Conservation (phyloP, 1,284 basidiomycete genomes). For the Rhodotorula sp. region DNA sequence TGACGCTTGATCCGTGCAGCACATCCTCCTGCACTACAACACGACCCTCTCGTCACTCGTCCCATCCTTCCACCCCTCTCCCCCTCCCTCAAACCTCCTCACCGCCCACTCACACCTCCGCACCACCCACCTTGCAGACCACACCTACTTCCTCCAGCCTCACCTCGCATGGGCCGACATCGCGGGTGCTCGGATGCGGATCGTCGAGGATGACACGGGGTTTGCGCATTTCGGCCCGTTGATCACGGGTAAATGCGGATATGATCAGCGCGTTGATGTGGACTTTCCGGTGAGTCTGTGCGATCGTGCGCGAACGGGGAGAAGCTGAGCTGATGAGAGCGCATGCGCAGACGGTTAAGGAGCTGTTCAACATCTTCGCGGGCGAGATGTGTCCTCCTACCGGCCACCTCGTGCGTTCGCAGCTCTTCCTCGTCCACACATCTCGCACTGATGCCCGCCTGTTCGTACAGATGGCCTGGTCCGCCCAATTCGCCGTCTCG, state of each 20-base stretch:
- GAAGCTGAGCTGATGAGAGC: not conserved
- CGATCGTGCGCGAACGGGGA: too few relatives aligned
- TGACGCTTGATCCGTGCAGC: constrained; percentile 3
- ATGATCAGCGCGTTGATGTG: constrained; percentile 20
- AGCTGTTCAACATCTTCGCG: constrained; percentile 40
- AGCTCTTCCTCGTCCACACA: not conserved
- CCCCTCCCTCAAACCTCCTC: not conserved
- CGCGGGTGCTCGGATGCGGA: constrained; percentile 46
- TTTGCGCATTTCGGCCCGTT: constrained; percentile 44
- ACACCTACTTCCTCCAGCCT: constrained; percentile 50
- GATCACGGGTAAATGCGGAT: constrained; percentile 21
- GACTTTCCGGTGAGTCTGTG: constrained; percentile 9
- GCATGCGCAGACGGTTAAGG: constrained; percentile 8
- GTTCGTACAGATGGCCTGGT: constrained; percentile 22
- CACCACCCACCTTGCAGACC: constrained; percentile 38
- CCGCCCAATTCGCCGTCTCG: constrained; percentile 38
- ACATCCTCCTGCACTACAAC: constrained; percentile 38
- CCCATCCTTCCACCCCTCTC: not conserved
- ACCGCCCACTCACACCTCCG: constrained; percentile 1
- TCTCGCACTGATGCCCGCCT: not conserved
- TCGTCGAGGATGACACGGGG: constrained; percentile 42
- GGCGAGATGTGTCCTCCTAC: constrained; percentile 39
- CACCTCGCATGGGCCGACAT: constrained; percentile 50
- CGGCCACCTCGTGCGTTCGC: constrained; percentile 26
- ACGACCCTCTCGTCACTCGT: constrained; percentile 10